A percentile compares a stretch with the other conserved stretches of the same genome.
phyloP scores from a whole-genome alignment of 2,329 filamentous ascomycete species.

The Venturia oleaginea region DNA sequence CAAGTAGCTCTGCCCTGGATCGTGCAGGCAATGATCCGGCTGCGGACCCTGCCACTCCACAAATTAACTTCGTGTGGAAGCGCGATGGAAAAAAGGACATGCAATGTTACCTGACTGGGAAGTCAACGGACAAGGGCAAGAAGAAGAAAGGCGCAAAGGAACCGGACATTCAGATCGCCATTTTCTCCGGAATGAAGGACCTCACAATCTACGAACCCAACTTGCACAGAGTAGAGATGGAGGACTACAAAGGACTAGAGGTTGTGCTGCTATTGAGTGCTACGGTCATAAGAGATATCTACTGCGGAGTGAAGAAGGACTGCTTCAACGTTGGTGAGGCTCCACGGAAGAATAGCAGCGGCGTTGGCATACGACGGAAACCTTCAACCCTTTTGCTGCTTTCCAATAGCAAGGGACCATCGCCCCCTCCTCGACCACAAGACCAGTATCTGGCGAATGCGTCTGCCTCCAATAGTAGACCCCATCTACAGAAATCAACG shows the following conservation, averaged over 20 bases:
- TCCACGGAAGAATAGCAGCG: conserved; percentile 29
- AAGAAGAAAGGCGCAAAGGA: conserved; percentile 71
- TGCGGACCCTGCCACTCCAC: conserved; percentile 48
- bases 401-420: conserved; percentile 6
- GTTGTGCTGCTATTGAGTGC: conserved; percentile 60
- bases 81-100: conserved; percentile 83
- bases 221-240: conserved; percentile 77
- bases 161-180: conserved; percentile 87
- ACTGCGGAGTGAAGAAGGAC: conserved; percentile 57
- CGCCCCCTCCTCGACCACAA: conserved; percentile 1
- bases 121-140: conserved; percentile 44
- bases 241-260: conserved; percentile 89
- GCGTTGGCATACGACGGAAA: conserved; percentile 17
- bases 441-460: conserved; percentile 17
- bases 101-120: conserved; percentile 78
- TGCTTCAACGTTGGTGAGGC: conserved; percentile 64
- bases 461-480: conserved; percentile 21
- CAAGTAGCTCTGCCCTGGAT: conserved; percentile 71
- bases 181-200: conserved; percentile 68
- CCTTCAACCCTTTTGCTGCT: conserved; percentile 4
- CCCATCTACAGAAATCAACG: conserved; percentile 19
- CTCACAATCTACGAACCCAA: conserved; percentile 92
- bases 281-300: conserved; percentile 53
- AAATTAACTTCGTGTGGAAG: conserved; percentile 80
- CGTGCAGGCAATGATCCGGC: conserved; percentile 56